A percentile compares a stretch with the other conserved stretches of the same genome.
phyloP scores from a whole-genome alignment of 768 basidiomycete species.

The Leccinum olivaceopallidum region DNA sequence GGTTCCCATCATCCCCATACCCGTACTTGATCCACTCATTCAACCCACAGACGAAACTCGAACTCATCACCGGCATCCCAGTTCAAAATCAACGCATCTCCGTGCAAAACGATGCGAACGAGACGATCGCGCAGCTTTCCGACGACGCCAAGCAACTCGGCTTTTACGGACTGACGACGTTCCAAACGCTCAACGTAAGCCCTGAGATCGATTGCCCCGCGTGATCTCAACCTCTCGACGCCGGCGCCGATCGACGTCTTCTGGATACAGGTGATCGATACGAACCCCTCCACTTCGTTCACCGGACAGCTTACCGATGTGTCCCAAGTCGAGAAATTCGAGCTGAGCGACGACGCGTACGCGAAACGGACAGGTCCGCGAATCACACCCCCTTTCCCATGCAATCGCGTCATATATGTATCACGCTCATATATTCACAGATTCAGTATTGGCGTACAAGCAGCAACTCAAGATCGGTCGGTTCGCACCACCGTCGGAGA shows the following conservation, averaged over 20 bases:
- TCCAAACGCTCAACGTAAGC: slow-evolving; percentile 79
- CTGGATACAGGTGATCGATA: slow-evolving; percentile 57
- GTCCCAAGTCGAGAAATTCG: slow-evolving; percentile 89
- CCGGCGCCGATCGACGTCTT: slow-evolving; percentile 1
- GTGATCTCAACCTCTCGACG: background rate
- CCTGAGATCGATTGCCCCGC: background rate
- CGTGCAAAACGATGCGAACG: slow-evolving; percentile 57
- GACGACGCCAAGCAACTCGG: slow-evolving; percentile 72
- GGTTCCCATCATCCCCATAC: slow-evolving; percentile 41
- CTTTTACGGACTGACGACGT: slow-evolving; percentile 72
- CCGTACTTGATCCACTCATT: background rate
- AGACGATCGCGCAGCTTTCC: slow-evolving; percentile 52
- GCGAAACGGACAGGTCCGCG: slow-evolving; percentile 71
- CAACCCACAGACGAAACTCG: slow-evolving; percentile 65
- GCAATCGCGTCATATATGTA: slow-evolving; percentile 3
- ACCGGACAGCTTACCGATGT: slow-evolving; percentile 87
- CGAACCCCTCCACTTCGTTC: slow-evolving; percentile 70
- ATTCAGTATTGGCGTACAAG: slow-evolving; percentile 89
- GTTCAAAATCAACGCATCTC: slow-evolving; percentile 67
- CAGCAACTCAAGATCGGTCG: slow-evolving; percentile 85
- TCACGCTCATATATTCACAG: slow-evolving; percentile 38
- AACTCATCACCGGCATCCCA: slow-evolving; percentile 90
- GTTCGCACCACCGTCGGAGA: slow-evolving; percentile 61
- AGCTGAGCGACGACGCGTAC: slow-evolving; percentile 81
- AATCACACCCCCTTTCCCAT: background rate